Evolutionary conservation across 495 filamentous ascomycete genomes (phyloP).

Genomic region (Neurospora tetrasperma): DNA sequence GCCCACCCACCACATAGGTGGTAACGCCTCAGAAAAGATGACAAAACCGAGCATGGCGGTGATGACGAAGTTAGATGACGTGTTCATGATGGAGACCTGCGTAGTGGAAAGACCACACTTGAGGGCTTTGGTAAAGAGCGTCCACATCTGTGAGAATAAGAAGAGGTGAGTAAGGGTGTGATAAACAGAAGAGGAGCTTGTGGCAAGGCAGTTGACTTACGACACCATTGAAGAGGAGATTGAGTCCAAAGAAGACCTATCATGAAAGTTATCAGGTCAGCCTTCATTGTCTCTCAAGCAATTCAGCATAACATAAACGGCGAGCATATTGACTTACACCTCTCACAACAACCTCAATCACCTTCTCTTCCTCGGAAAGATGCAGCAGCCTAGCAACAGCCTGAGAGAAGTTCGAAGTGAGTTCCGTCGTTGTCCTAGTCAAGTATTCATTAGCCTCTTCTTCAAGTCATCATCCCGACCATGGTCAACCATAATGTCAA

Average conservation of each 20-base stretch:
- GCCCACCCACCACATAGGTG: constrained; percentile 78
- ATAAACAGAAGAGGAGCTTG: neutral
- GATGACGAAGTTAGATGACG: constrained; percentile 81
- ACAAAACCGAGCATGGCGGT: constrained; percentile 68
- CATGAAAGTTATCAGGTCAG: constrained; percentile 1
- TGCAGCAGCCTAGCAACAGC: constrained; percentile 53
- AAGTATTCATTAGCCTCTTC: neutral
- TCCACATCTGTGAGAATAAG: constrained; percentile 60
- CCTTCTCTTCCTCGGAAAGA: constrained; percentile 36
- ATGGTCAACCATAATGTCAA: neutral
- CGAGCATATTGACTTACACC: constrained; percentile 41
- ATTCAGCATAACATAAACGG: neutral
- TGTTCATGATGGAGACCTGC: constrained; percentile 88
- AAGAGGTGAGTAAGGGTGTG: neutral
- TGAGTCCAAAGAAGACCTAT: constrained; percentile 78
- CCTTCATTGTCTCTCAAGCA: neutral
- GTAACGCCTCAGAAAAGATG: constrained; percentile 30
- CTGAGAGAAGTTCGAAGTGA: constrained; percentile 61
- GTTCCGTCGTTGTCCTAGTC: constrained; percentile 68
- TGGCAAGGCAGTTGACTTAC: constrained; percentile 26
- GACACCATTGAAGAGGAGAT: constrained; percentile 78
- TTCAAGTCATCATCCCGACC: neutral
- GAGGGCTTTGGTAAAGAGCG: constrained; percentile 73
- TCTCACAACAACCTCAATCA: constrained; percentile 57
- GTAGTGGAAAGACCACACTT: constrained; percentile 75